Evolutionary conservation across 148 eudicot species (phyloP).

Genomic region (Vaccinium macrocarpon): DNA sequence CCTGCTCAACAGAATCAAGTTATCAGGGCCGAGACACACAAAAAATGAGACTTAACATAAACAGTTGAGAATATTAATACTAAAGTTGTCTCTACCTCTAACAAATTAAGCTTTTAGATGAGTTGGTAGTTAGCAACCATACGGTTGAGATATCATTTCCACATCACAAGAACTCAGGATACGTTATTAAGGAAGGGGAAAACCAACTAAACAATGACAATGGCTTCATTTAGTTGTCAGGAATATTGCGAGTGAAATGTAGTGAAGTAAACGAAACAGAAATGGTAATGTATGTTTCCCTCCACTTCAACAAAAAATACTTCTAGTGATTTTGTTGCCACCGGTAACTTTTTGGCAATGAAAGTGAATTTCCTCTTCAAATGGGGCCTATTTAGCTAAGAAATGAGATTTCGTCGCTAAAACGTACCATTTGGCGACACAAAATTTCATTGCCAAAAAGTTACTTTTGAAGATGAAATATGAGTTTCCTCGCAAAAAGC

Average conservation of each 20-base stretch:
- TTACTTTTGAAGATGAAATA: no score
- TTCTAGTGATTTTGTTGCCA: no score
- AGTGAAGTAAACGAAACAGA: background rate
- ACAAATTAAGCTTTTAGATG: no score
- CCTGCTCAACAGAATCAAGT: conserved; percentile 42
- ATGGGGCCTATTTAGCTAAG: no score
- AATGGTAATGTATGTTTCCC: background rate
- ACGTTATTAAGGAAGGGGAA: background rate
- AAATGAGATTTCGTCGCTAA: no score
- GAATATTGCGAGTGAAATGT: background rate
- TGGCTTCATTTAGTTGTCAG: background rate
- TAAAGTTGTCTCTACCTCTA: background rate
- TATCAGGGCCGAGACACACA: background rate
- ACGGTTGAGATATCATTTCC: background rate
- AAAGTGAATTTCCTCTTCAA: no score
- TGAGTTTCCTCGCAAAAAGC: no score
- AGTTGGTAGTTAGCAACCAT: no score
- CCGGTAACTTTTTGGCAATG: no score
- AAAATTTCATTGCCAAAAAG: no score
- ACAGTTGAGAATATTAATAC: background rate
- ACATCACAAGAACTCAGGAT: background rate
- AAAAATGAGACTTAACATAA: background rate
- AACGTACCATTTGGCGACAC: no score
- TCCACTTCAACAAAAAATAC: no score
- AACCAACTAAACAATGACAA: background rate